A percentile compares a stretch with the other conserved stretches of the same genome.
phyloP scores from a whole-genome alignment of 305 asterid species.

The Solanum hybrid region DNA sequence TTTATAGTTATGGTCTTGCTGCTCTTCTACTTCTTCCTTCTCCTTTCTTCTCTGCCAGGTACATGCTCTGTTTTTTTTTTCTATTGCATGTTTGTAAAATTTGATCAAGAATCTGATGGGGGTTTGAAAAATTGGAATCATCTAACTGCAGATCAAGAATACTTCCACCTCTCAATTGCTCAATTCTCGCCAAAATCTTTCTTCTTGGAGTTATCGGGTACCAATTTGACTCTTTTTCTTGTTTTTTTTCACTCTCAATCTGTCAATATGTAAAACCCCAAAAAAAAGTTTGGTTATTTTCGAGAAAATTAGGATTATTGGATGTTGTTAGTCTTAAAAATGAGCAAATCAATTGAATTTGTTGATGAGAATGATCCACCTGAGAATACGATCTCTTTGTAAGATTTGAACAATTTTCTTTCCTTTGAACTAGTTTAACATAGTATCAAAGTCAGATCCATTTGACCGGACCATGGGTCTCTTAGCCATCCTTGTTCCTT shows the following conservation, averaged over 20 bases:
- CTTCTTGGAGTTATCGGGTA: slow-evolving; percentile 72
- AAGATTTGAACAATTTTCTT: background rate
- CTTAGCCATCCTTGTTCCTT: too few species aligned
- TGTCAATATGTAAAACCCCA: background rate
- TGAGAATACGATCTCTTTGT: background rate
- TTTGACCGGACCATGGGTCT: background rate
- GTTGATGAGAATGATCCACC: background rate
- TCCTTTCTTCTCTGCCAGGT: slow-evolving; percentile 49
- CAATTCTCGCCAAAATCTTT: slow-evolving; percentile 37
- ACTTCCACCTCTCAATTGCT: slow-evolving; percentile 35
- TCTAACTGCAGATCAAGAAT: slow-evolving; percentile 35
- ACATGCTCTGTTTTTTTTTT: background rate
- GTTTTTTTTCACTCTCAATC: background rate
- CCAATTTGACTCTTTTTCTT: background rate
- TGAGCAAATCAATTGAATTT: background rate
- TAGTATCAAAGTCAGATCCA: background rate
- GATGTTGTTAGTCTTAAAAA: background rate
- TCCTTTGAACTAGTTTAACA: background rate
- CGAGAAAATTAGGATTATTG: background rate
- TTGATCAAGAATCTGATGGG: background rate
- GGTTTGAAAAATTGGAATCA: background rate
- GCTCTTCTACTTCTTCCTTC: slow-evolving; percentile 62
- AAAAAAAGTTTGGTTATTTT: background rate
- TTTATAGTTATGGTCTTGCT: slow-evolving; percentile 63
- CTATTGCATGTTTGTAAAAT: background rate